Conservation (phyloP, 2,329 filamentous ascomycete species). For the Clathrospora elynae region DNA sequence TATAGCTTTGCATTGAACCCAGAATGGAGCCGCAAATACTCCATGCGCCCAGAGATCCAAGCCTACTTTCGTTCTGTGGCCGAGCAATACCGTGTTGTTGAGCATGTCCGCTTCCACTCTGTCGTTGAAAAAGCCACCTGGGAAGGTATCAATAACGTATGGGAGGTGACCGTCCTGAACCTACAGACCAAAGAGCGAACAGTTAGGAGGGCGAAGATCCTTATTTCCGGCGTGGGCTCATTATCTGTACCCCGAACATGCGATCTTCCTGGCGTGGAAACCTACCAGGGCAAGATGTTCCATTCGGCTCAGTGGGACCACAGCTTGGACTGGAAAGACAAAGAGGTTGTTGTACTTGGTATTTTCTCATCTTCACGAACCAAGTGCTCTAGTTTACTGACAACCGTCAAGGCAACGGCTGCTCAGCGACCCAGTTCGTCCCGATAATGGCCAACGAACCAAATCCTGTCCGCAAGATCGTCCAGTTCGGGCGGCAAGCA, state of each 20-base stretch:
- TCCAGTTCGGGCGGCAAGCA: slow-evolving; percentile 58
- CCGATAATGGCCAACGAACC: slow-evolving; percentile 51
- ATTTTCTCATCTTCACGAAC: not conserved
- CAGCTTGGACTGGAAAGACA: slow-evolving; percentile 54
- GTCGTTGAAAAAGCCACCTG: slow-evolving; percentile 52
- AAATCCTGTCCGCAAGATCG: slow-evolving; percentile 48
- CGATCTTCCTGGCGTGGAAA: slow-evolving; percentile 53
- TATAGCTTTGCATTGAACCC: slow-evolving; percentile 66
- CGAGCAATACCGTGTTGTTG: slow-evolving; percentile 42
- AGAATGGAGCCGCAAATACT: slow-evolving; percentile 64
- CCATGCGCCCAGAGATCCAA: slow-evolving; percentile 61
- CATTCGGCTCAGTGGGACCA: slow-evolving; percentile 52
- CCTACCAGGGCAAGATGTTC: slow-evolving; percentile 49
- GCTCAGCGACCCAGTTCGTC: slow-evolving; percentile 56
- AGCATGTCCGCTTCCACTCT: slow-evolving; percentile 53
- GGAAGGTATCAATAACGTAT: slow-evolving; percentile 51
- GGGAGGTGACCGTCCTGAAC: slow-evolving; percentile 41
- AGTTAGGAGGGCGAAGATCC: slow-evolving; percentile 31
- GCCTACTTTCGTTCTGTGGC: slow-evolving; percentile 55
- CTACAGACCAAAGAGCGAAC: slow-evolving; percentile 27
- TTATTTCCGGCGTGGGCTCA: slow-evolving; percentile 36
- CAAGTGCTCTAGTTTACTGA: not conserved
- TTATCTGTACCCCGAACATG: slow-evolving; percentile 42
- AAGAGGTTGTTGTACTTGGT: slow-evolving; percentile 42
- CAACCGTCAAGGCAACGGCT: slow-evolving; percentile 50